These are phyloP conservation scores for Suhomyces taliae DNA, from an alignment of 1,139 yeast genomes.

Conservation along the genomic window DNA sequence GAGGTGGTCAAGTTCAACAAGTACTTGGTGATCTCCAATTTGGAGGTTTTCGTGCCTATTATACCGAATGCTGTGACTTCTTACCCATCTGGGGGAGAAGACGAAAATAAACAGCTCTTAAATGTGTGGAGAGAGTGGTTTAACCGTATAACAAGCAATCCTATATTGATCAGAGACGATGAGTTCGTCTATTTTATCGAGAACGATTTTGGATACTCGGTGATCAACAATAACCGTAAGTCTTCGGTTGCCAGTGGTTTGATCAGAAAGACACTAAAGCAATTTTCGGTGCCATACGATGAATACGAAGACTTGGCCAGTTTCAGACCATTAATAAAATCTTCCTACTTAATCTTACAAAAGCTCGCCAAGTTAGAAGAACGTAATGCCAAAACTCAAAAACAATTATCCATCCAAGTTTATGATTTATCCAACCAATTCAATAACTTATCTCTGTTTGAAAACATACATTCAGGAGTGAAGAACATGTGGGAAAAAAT, in stretches of 20 bases:
- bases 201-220: slow-evolving; percentile 80
- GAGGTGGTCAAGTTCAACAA: slow-evolving; percentile 78
- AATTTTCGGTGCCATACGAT: slow-evolving; percentile 88
- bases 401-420: slow-evolving; percentile 55
- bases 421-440: slow-evolving; percentile 68
- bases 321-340: slow-evolving; percentile 83
- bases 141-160: slow-evolving; percentile 68
- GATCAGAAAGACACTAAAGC: slow-evolving; percentile 85
- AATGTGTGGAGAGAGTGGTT: slow-evolving; percentile 83
- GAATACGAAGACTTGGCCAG: slow-evolving; percentile 77
- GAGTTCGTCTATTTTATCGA: slow-evolving; percentile 88
- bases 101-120: slow-evolving; percentile 63
- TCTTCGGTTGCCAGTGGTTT: slow-evolving; percentile 76
- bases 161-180: slow-evolving; percentile 79
- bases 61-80: slow-evolving; percentile 74
- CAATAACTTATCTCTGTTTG: slow-evolving; percentile 49
- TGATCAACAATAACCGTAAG: slow-evolving; percentile 56
- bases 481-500: slow-evolving; percentile 79
- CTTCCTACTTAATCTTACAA: slow-evolving; percentile 62
- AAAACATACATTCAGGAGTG: slow-evolving; percentile 61
- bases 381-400: slow-evolving; percentile 53
- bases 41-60: slow-evolving; percentile 93
- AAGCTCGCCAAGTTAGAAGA: slow-evolving; percentile 59
- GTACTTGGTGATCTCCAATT: slow-evolving; percentile 74
- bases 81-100: slow-evolving; percentile 81